Evolutionary conservation across 371 early-diverging fungal genomes (phyloP).

Genomic region (Apophysomyces variabilis): DNA sequence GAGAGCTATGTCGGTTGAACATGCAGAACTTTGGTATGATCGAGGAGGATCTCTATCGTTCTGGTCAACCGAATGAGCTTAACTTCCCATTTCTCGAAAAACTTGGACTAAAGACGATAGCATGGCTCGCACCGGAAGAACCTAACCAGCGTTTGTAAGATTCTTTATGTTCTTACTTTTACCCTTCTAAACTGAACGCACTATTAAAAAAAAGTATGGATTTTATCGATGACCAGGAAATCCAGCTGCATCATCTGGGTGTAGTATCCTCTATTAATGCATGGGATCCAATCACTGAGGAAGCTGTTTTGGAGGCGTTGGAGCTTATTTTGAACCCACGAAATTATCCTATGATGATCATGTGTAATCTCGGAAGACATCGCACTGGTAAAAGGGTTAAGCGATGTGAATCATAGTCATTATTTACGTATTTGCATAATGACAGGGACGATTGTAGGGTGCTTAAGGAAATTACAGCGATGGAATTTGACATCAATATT

Average conservation of each 20-base stretch:
- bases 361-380: conserved; percentile 97
- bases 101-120: conserved; percentile 88
- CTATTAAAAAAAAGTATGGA: conserved; percentile 64
- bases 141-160: conserved; percentile 90
- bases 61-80: conserved; percentile 97
- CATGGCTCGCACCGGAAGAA: conserved; percentile 95
- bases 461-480: conserved; percentile 93
- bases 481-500: conserved; percentile 98
- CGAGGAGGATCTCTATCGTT: conserved; percentile 95
- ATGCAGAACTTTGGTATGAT: conserved; percentile 93
- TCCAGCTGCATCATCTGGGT: conserved; percentile 85
- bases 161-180: background rate
- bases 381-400: conserved; percentile 76
- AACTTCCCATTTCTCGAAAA: conserved; percentile 97
- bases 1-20: background rate
- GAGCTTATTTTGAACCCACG: conserved; percentile 85
- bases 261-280: conserved; percentile 82
- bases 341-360: conserved; percentile 95
- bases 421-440: background rate
- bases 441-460: conserved; percentile 93
- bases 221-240: conserved; percentile 97
- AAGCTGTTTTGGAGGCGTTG: conserved; percentile 91
- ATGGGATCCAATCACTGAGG: conserved; percentile 96
- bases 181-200: background rate
- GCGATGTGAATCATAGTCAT: background rate